phyloP scores from a whole-genome alignment of 2,329 filamentous ascomycete genomes.

The Sporothrix luriei region DNA sequence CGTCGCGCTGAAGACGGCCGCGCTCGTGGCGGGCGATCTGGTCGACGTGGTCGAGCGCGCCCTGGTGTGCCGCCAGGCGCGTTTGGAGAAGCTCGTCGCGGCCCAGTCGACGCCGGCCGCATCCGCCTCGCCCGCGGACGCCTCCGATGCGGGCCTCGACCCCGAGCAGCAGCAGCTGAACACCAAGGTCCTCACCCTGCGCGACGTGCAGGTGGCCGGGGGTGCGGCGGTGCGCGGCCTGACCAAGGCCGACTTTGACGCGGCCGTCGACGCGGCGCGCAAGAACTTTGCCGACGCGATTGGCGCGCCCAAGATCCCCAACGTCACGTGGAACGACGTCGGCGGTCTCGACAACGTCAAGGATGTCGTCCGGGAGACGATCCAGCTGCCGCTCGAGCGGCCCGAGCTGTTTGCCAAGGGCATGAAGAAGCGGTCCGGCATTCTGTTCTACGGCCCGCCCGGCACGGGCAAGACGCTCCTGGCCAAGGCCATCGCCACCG shows the following conservation, averaged over 20 bases:
- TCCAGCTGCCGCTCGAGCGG: conserved; percentile 85
- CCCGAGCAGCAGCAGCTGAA: conserved; percentile 31
- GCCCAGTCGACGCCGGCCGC: conserved; percentile 7
- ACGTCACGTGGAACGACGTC: conserved; percentile 94
- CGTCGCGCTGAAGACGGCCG: conserved; percentile 92
- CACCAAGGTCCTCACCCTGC: conserved; percentile 59
- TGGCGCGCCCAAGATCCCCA: conserved; percentile 95
- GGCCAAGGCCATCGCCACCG: conserved; percentile 89
- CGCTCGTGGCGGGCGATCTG: conserved; percentile 89
- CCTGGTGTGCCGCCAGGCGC: conserved; percentile 71
- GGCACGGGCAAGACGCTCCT: conserved; percentile 92
- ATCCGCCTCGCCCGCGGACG: neutral
- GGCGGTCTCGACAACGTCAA: conserved; percentile 92
- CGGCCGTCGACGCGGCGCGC: conserved; percentile 90
- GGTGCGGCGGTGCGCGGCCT: conserved; percentile 77
- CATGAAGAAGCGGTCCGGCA: conserved; percentile 96
- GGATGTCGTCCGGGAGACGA: conserved; percentile 95
- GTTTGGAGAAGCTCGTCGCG: conserved; percentile 72
- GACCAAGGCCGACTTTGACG: conserved; percentile 80
- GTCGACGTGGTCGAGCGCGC: conserved; percentile 94
- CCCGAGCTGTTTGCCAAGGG: conserved; percentile 95
- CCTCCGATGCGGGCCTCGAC: conserved; percentile 6
- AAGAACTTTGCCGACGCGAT: conserved; percentile 99
- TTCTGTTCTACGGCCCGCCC: conserved; percentile 87
- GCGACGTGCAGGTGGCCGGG: conserved; percentile 86